Evolutionary conservation across 2,329 filamentous ascomycete genomes (phyloP).

Genomic region (Sporothrix sp.): DNA sequence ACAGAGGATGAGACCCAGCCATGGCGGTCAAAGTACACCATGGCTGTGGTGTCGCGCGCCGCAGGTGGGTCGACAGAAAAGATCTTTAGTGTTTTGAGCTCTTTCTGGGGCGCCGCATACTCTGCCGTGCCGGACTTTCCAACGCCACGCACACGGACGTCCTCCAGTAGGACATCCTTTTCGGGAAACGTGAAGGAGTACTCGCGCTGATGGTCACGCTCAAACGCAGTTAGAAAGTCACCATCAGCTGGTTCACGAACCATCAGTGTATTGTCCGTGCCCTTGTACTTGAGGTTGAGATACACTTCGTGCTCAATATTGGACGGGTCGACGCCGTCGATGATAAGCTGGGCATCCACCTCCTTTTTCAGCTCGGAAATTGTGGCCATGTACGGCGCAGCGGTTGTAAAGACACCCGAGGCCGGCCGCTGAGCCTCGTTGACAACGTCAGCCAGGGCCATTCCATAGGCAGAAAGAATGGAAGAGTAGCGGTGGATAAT

Average conservation of each 20-base stretch:
- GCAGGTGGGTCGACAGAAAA: not conserved
- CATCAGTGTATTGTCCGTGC: slow-evolving; percentile 86
- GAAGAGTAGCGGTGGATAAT: slow-evolving; percentile 80
- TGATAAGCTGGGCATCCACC: slow-evolving; percentile 54
- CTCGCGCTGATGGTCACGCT: slow-evolving; percentile 80
- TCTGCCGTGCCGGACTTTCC: slow-evolving; percentile 38
- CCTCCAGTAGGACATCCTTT: slow-evolving; percentile 80
- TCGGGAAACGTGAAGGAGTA: slow-evolving; percentile 85
- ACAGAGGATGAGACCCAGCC: slow-evolving; percentile 71
- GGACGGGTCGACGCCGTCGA: slow-evolving; percentile 65
- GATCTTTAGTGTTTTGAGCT: slow-evolving; percentile 51
- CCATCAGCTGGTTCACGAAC: slow-evolving; percentile 49
- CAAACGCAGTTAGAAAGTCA: slow-evolving; percentile 71
- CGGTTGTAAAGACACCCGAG: slow-evolving; percentile 45
- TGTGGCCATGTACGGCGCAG: not conserved
- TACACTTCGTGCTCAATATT: slow-evolving; percentile 84
- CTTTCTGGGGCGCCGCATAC: slow-evolving; percentile 58
- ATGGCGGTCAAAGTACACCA: slow-evolving; percentile 64
- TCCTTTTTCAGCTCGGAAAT: slow-evolving; percentile 61
- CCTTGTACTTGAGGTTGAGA: slow-evolving; percentile 87
- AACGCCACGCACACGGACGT: slow-evolving; percentile 79
- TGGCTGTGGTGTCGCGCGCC: slow-evolving; percentile 36
- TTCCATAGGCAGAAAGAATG: slow-evolving; percentile 81
- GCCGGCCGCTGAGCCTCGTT: slow-evolving; percentile 77
- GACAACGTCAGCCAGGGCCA: slow-evolving; percentile 85